Conservation (phyloP, 352 stramenopile species). For the Pythium chondricola region DNA sequence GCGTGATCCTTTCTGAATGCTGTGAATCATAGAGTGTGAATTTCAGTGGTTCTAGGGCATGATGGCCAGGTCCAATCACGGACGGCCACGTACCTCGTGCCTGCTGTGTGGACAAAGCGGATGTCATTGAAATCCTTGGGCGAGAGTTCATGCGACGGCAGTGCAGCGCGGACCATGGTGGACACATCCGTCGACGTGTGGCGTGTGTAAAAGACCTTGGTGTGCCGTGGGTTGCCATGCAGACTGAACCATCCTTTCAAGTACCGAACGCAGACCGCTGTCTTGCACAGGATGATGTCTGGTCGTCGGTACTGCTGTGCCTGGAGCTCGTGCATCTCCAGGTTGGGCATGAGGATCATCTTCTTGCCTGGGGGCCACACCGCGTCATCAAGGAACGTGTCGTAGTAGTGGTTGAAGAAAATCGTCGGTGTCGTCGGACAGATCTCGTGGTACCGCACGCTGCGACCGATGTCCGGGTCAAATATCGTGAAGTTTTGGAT, state of each 20-base stretch:
- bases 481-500: conserved; percentile 23
- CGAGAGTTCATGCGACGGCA: not conserved
- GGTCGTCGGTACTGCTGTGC: conserved; percentile 37
- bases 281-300: conserved; percentile 62
- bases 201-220: conserved; percentile 46
- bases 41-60: not conserved
- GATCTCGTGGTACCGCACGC: conserved; percentile 30
- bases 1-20: conserved; percentile 46
- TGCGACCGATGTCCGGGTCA: conserved; percentile 8
- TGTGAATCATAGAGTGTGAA: not conserved
- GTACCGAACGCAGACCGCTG: conserved; percentile 29
- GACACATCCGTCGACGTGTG: conserved; percentile 55
- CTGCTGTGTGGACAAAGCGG: conserved; percentile 42
- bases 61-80: not conserved
- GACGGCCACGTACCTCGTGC: conserved; percentile 18
- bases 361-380: conserved; percentile 21
- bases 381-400: conserved; percentile 5
- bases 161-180: conserved; percentile 7
- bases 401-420: conserved; percentile 36
- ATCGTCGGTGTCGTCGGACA: conserved; percentile 25
- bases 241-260: conserved; percentile 48
- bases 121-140: conserved; percentile 35
- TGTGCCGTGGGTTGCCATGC: conserved; percentile 44
- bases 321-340: conserved; percentile 48
- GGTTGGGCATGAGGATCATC: conserved; percentile 29